Conservation (phyloP, 176 grass and related monocot species). For the Juncus effusus region DNA sequence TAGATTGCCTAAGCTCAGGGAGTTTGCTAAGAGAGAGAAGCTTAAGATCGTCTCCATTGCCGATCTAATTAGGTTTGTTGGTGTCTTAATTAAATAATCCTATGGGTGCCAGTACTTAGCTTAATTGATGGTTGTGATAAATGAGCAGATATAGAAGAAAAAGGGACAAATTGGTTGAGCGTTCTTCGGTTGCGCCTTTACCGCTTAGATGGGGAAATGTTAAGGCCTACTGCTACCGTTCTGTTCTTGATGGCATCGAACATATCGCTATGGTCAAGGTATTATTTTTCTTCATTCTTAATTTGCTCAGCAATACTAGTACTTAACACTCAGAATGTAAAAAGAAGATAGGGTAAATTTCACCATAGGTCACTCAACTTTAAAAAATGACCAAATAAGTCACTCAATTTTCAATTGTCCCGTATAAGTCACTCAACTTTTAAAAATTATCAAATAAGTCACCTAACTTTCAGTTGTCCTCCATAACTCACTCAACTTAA, state of each 20-base stretch:
- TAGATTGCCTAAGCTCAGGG: constrained; percentile 66
- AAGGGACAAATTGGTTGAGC: constrained; percentile 92
- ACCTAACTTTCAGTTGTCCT: too few relatives aligned
- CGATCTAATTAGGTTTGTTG: constrained; percentile 70
- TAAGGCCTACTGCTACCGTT: constrained; percentile 65
- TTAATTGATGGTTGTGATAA: constrained; percentile 5
- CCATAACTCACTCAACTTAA: not conserved
- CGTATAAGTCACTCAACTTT: too few relatives aligned
- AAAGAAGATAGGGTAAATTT: too few relatives aligned
- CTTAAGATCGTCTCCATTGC: constrained; percentile 91
- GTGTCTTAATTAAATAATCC: not conserved
- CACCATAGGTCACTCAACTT: too few relatives aligned
- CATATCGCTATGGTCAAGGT: constrained; percentile 99
- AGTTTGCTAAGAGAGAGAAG: constrained; percentile 77
- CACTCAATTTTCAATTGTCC: too few relatives aligned
- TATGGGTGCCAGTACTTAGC: not conserved
- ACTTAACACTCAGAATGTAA: not conserved
- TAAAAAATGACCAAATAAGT: too few relatives aligned
- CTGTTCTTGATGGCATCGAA: constrained; percentile 93
- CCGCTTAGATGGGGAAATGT: constrained; percentile 74
- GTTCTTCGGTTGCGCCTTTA: constrained; percentile 68
- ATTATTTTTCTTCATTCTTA: constrained; percentile 15
- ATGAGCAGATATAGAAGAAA: constrained; percentile 83
- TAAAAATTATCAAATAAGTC: too few relatives aligned
- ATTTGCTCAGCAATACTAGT: not conserved